A percentile compares a stretch with the other conserved stretches of the same genome.
Conservation (phyloP, 176 grass and related monocot species). For the Tillandsia fasciculata region DNA sequence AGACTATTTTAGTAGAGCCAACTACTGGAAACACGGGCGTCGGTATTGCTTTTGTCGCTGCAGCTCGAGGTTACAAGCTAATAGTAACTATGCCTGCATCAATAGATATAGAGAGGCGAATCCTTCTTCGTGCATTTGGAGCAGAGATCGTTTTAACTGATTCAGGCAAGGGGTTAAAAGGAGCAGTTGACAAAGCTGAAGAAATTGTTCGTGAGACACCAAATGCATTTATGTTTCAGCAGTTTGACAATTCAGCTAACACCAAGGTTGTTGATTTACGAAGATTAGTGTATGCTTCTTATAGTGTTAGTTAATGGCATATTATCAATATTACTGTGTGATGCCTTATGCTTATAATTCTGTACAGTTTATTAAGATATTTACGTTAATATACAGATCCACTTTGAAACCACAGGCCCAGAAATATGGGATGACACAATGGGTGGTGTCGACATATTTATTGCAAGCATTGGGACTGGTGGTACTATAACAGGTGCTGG, state of each 20-base stretch:
- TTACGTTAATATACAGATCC: slow-evolving; percentile 86
- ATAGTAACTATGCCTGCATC: slow-evolving; percentile 84
- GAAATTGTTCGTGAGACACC: slow-evolving; percentile 58
- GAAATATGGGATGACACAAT: slow-evolving; percentile 97
- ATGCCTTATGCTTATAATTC: slow-evolving; percentile 22
- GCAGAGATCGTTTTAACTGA: slow-evolving; percentile 79
- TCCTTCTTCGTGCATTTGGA: slow-evolving; percentile 73
- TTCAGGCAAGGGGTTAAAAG: slow-evolving; percentile 64
- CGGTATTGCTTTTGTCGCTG: slow-evolving; percentile 66
- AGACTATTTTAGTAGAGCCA: slow-evolving; percentile 88
- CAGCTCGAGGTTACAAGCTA: slow-evolving; percentile 84
- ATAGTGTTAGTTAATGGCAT: background rate
- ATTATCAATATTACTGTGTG: background rate
- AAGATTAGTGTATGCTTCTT: background rate
- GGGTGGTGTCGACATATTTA: slow-evolving; percentile 82
- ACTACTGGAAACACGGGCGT: slow-evolving; percentile 89
- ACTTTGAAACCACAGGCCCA: slow-evolving; percentile 98
- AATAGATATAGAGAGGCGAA: slow-evolving; percentile 60
- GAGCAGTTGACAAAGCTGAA: slow-evolving; percentile 79
- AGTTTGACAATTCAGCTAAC: slow-evolving; percentile 78
- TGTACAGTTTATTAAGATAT: slow-evolving; percentile 39
- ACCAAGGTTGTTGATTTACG: slow-evolving; percentile 42
- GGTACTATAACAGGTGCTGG: slow-evolving; percentile 82
- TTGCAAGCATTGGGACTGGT: slow-evolving; percentile 93
- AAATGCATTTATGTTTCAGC: slow-evolving; percentile 80